A percentile compares a stretch with the other conserved stretches of the same genome.
Evolutionary conservation across 106 monocot species (phyloP).

Genomic region (Platanthera zijinensis): DNA sequence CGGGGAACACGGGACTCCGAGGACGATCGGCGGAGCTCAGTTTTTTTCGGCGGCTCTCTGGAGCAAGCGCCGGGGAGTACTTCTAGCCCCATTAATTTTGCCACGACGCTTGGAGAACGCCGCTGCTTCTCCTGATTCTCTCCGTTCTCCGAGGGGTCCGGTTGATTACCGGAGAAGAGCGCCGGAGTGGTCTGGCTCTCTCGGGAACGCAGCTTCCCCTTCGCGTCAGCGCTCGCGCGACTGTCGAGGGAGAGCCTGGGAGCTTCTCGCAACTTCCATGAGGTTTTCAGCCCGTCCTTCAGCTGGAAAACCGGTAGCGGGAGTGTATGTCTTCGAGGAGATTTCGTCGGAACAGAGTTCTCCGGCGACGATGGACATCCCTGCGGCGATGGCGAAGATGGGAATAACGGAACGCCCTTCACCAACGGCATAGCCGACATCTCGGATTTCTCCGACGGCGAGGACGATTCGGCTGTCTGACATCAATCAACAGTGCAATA

Average conservation of each 20-base stretch:
- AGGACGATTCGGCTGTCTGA: conserved; percentile 45
- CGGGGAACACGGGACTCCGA: conserved; percentile 64
- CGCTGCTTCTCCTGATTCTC: conserved; percentile 33
- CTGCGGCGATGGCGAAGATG: neutral
- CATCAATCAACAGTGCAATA: neutral
- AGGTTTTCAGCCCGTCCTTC: conserved; percentile 30
- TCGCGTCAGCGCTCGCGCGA: conserved; percentile 31
- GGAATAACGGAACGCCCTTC: conserved; percentile 10
- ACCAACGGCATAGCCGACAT: conserved; percentile 21
- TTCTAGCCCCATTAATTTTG: conserved; percentile 86
- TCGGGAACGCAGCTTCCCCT: conserved; percentile 35
- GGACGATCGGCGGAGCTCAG: conserved; percentile 64
- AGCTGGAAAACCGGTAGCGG: conserved; percentile 45
- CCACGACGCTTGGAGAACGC: conserved; percentile 85
- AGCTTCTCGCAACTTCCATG: conserved; percentile 59
- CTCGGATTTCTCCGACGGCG: conserved; percentile 78
- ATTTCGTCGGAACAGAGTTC: conserved; percentile 3
- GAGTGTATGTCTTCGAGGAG: conserved; percentile 10
- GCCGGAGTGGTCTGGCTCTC: conserved; percentile 39
- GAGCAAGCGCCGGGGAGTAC: conserved; percentile 26
- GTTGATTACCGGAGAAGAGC: too few species aligned
- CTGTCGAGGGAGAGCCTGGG: conserved; percentile 94
- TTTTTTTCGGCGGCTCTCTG: conserved; percentile 10
- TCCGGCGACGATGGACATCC: conserved; percentile 14
- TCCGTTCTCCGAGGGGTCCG: conserved; percentile 8